Evolutionary conservation across 208 protist genomes (phyloP), one percentile per base, ranked within the genome.

Genomic region (Leishmania braziliensis): DNA sequence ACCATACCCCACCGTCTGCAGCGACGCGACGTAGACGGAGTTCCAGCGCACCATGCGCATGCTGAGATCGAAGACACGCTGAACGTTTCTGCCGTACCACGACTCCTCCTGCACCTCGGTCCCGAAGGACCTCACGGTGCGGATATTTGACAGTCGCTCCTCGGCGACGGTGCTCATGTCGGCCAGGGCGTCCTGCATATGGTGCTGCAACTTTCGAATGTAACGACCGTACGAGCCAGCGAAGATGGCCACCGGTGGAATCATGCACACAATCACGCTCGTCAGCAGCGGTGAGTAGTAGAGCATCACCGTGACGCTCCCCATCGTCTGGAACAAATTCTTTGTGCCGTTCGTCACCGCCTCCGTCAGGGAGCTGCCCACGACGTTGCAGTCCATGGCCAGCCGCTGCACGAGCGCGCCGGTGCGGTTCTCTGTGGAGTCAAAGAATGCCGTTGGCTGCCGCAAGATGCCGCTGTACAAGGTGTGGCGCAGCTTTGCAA

Each of bases 341-440:
- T 98, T 97, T 82, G 88, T 93, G n/a, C 93, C 93, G 48, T 84
- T 83, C 29, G 87, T 95, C 54, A 97, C 89, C 3, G 93, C 87
- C 84, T 97, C 92, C 26, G 95, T 97, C 12, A 98, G 84, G 4
- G 91, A 94, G 73, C 85, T 86, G 63, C 93, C 95, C 53, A 98
- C 91, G 2, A 95, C 90, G 83, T 95, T 95, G 86, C 93, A 97
- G 86, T 97, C 93, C 91, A 95, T 95, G 2, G 93, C 90, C n/a
- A 98, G 87, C 0, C 93, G 93, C 87, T 95, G 89, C 79, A 94
- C 88, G 56, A 97, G 77, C 43, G 92, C 90, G 26, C 92, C 93
- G 66, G 92, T 95, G 60, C 91, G 87, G 79, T 95, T 97, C 53
- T 90, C 93, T 23, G 90, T 73, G 5, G 85, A 86, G 79, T 98